A percentile compares a stretch with the other conserved stretches of the same genome.
Evolutionary conservation across 805 yeast genomes (phyloP).

Genomic region (Metschnikowia koreensis): DNA sequence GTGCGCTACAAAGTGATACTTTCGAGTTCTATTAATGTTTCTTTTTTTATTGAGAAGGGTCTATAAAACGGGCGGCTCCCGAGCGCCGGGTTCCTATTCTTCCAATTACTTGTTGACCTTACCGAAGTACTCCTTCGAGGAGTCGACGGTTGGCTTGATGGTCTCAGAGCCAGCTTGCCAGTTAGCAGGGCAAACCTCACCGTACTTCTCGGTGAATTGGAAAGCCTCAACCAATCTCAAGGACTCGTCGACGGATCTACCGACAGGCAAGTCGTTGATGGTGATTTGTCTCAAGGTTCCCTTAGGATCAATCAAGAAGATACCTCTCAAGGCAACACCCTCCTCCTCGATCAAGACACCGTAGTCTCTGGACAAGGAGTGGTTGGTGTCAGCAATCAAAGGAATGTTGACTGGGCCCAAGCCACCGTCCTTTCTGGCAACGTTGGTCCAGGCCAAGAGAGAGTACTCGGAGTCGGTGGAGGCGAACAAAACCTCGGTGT

Average conservation of each 20-base stretch:
- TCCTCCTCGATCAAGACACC: constrained; percentile 96
- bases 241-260: constrained; percentile 98
- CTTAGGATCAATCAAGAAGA: constrained; percentile 95
- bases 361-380: constrained; percentile 89
- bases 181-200: constrained; percentile 99
- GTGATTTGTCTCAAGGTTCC: constrained; percentile 95
- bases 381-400: constrained; percentile 95
- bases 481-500: constrained; percentile 87
- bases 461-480: constrained; percentile 99
- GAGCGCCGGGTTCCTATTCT: background rate
- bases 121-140: constrained; percentile 28
- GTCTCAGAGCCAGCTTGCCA: constrained; percentile 90
- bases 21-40: background rate
- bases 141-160: constrained; percentile 49
- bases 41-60: background rate
- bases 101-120: constrained; percentile 47
- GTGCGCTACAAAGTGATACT: background rate
- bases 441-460: constrained; percentile 96
- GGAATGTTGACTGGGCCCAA: constrained; percentile 94
- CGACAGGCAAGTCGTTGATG: constrained; percentile 98
- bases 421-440: constrained; percentile 96
- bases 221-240: constrained; percentile 97
- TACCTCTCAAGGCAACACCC: constrained; percentile 97
- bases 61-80: constrained; percentile 4
- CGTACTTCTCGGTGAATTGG: constrained; percentile 99